Conservation (phyloP, 768 basidiomycete genomes). For the Coprinopsis strossmayeri region DNA sequence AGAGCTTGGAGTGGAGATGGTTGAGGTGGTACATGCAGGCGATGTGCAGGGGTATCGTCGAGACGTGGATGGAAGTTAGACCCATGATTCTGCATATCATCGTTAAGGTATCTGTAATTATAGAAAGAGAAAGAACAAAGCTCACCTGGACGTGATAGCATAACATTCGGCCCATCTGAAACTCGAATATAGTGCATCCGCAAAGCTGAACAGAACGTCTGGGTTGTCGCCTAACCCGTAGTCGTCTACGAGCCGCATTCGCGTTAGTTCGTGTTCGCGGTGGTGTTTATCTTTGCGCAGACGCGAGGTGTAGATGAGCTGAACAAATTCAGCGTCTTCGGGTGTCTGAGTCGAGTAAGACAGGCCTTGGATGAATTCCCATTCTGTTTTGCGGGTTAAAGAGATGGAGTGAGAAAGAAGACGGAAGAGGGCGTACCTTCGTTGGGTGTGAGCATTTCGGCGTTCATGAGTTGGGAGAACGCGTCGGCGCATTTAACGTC, state of each 20-base stretch:
- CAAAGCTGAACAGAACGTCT: constrained; percentile 86
- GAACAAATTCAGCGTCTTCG: constrained; percentile 87
- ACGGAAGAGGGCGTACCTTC: constrained; percentile 59
- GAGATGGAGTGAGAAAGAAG: neutral
- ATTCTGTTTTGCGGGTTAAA: constrained; percentile 48
- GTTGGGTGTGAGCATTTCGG: constrained; percentile 93
- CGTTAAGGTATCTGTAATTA: too few relatives aligned
- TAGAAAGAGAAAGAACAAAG: neutral
- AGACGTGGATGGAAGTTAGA: constrained; percentile 77
- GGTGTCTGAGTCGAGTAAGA: constrained; percentile 78
- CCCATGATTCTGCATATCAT: constrained; percentile 62
- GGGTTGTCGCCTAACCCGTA: constrained; percentile 86
- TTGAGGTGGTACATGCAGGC: constrained; percentile 97
- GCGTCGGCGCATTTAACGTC: constrained; percentile 98
- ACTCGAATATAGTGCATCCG: constrained; percentile 81
- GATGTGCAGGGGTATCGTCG: constrained; percentile 90
- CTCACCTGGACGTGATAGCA: constrained; percentile 74
- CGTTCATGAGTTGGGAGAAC: constrained; percentile 82
- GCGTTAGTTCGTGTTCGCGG: constrained; percentile 73
- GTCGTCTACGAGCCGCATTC: constrained; percentile 74
- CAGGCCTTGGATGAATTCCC: constrained; percentile 89
- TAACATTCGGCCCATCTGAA: constrained; percentile 96
- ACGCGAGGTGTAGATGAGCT: constrained; percentile 87
- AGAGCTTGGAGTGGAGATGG: constrained; percentile 87
- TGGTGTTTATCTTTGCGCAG: constrained; percentile 87